Conservation (phyloP, 805 yeast genomes). For the Yarrowia sp. region DNA sequence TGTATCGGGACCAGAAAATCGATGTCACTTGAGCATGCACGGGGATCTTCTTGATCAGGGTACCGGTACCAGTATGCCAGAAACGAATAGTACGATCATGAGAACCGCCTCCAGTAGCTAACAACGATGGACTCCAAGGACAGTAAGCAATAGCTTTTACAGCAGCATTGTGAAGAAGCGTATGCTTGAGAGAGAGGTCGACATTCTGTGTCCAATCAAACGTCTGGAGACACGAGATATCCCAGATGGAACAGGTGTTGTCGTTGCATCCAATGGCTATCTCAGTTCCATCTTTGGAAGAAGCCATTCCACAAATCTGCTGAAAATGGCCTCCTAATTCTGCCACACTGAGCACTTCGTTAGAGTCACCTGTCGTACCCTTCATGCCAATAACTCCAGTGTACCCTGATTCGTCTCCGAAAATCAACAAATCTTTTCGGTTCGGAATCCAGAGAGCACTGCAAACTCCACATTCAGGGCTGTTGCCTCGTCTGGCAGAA, state of each 20-base stretch:
- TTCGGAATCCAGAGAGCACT: conserved; percentile 58
- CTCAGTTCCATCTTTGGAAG: conserved; percentile 53
- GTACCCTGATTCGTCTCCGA: conserved; percentile 56
- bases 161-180: conserved; percentile 74
- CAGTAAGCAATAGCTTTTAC: conserved; percentile 87
- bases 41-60: conserved; percentile 54
- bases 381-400: conserved; percentile 10
- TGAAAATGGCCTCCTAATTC: conserved; percentile 33
- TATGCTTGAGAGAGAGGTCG: conserved; percentile 41
- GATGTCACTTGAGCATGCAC: conserved; percentile 79
- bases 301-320: conserved; percentile 46
- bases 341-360: neutral
- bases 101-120: conserved; percentile 91
- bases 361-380: neutral
- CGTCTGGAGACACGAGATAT: conserved; percentile 43
- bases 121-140: conserved; percentile 78
- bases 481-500: conserved; percentile 28
- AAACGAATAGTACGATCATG: conserved; percentile 76
- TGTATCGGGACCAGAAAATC: conserved; percentile 66
- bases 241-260: conserved; percentile 77
- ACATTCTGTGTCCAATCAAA: conserved; percentile 28
- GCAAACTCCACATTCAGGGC: conserved; percentile 45
- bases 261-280: conserved; percentile 85
- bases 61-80: conserved; percentile 84
- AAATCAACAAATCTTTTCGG: conserved; percentile 45